Conservation (phyloP, 2,329 filamentous ascomycete species). For the Cladosporium sp. region DNA sequence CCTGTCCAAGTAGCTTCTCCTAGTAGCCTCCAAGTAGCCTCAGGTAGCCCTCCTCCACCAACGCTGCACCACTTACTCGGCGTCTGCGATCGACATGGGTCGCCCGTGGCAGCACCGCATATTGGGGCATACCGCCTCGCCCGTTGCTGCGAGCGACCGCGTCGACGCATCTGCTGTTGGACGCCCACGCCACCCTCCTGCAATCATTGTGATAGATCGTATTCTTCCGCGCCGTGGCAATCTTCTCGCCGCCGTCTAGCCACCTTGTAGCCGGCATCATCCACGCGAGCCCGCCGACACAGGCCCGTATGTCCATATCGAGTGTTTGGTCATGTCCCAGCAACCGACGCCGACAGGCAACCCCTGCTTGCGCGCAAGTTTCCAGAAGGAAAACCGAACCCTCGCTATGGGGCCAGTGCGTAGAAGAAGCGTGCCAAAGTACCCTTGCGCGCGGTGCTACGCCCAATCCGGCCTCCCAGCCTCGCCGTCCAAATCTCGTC, state of each 20-base stretch:
- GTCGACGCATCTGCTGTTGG: background rate
- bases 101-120: conserved; percentile 4
- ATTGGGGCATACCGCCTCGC: conserved; percentile 1
- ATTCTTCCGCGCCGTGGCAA: background rate
- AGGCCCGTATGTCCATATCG: conserved; percentile 10
- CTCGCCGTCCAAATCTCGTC: background rate
- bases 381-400: conserved; percentile 20
- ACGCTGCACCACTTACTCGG: background rate
- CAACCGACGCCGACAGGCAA: conserved; percentile 8
- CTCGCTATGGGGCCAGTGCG: conserved; percentile 4
- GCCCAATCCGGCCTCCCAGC: background rate
- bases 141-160: background rate
- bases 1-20: background rate
- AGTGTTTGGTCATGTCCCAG: conserved; percentile 7
- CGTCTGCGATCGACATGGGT: conserved; percentile 13
- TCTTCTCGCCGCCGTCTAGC: background rate
- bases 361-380: conserved; percentile 8
- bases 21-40: background rate
- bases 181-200: background rate
- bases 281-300: conserved; percentile 20
- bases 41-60: background rate
- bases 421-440: background rate
- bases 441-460: background rate
- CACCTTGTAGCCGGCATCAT: conserved; percentile 2
- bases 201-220: background rate